phyloP scores from a whole-genome alignment of 352 stramenopile genomes.

The Globisporangium acanthophoron region DNA sequence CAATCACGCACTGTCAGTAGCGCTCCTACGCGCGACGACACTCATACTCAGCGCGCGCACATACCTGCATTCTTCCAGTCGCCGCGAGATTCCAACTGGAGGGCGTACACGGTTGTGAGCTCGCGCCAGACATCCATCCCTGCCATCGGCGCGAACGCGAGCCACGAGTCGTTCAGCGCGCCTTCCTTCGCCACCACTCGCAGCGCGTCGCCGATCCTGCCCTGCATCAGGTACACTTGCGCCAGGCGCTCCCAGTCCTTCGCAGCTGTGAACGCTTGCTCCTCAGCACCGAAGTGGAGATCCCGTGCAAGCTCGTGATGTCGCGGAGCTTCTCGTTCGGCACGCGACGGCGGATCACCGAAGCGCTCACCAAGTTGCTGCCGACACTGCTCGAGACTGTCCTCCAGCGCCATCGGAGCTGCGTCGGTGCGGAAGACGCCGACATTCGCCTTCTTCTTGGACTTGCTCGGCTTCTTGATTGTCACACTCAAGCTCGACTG shows the following conservation, averaged over 20 bases:
- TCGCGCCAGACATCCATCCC: slow-evolving; percentile 69
- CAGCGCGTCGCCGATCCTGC: slow-evolving; percentile 49
- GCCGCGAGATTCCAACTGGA: slow-evolving; percentile 36
- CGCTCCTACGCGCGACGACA: slow-evolving; percentile 2
- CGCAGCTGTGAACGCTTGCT: slow-evolving; percentile 18
- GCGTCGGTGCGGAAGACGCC: slow-evolving; percentile 24
- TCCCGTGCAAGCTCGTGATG: not conserved
- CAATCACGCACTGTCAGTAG: not conserved
- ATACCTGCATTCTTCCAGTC: slow-evolving; percentile 45
- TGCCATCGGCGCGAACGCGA: slow-evolving; percentile 69
- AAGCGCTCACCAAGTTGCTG: not conserved
- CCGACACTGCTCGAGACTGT: slow-evolving; percentile 19
- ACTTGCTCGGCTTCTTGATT: slow-evolving; percentile 20
- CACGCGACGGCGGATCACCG: not conserved
- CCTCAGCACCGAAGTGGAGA: slow-evolving; percentile 13
- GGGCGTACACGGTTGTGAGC: slow-evolving; percentile 53
- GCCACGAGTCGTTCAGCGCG: slow-evolving; percentile 38
- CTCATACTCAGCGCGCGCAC: slow-evolving; percentile 22
- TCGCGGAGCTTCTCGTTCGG: not conserved
- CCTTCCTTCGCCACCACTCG: slow-evolving; percentile 47
- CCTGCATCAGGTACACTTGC: slow-evolving; percentile 42
- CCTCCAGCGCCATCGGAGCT: slow-evolving; percentile 6
- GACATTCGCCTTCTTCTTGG: slow-evolving; percentile 15
- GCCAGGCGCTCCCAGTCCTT: slow-evolving; percentile 50
- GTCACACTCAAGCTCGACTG: not conserved